phyloP scores from a whole-genome alignment of 2,329 filamentous ascomycete species.

The Claviceps spartinae region DNA sequence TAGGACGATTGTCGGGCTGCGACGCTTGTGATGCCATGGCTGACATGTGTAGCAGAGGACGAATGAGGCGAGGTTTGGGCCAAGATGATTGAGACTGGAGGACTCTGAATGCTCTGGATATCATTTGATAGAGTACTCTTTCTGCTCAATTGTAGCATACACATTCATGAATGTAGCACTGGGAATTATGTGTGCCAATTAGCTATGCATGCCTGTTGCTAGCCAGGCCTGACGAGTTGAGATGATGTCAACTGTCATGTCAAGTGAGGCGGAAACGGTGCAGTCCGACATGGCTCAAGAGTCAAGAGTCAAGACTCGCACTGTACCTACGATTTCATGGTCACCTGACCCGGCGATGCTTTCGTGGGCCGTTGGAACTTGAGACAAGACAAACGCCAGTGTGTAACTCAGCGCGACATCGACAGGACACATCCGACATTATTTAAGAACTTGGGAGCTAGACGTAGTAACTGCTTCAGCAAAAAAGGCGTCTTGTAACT shows the following conservation, averaged over 20 bases:
- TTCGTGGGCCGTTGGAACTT: too few species aligned
- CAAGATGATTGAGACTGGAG: not conserved
- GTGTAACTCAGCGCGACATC: too few species aligned
- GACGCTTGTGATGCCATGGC: constrained; percentile 16
- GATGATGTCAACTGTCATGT: not conserved
- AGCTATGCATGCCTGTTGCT: not conserved
- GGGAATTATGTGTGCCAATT: too few species aligned
- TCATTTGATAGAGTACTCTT: not conserved
- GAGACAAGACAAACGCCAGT: too few species aligned
- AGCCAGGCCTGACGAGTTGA: not conserved
- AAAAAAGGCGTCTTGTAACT: too few species aligned
- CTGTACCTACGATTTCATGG: not conserved
- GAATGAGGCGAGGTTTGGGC: not conserved
- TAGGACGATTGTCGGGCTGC: constrained; percentile 7
- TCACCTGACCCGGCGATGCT: not conserved
- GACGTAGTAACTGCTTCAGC: too few species aligned
- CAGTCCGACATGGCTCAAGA: too few species aligned
- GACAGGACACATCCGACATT: too few species aligned
- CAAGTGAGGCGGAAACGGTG: not conserved
- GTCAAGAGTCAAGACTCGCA: not conserved
- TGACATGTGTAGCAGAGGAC: constrained; percentile 4
- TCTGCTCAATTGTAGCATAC: too few species aligned
- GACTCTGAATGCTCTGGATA: not conserved
- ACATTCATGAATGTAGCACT: too few species aligned
- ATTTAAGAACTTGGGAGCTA: too few species aligned